Evolutionary conservation across 2,329 filamentous ascomycete genomes (phyloP).

Genomic region (Colletotrichum sp.): DNA sequence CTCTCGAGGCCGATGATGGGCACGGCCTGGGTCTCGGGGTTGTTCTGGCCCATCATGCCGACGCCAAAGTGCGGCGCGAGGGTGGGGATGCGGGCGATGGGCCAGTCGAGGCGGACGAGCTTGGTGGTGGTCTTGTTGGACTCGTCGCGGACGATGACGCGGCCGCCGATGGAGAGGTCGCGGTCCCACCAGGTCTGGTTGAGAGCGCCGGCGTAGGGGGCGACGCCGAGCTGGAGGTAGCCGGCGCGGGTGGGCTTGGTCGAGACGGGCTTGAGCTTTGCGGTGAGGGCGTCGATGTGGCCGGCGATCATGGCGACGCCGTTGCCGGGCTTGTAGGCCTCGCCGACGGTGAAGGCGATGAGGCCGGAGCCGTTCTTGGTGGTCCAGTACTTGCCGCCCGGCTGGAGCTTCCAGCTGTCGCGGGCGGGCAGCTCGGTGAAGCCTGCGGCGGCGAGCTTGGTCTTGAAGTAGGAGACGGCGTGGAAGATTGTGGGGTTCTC

Average conservation of each 20-base stretch:
- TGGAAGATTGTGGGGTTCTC: conserved; percentile 95
- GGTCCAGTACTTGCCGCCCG: conserved; percentile 88
- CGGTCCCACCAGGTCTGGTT: conserved; percentile 97
- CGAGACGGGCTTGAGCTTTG: conserved; percentile 89
- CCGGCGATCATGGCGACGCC: conserved; percentile 89
- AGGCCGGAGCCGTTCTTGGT: conserved; percentile 85
- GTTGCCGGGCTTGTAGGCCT: conserved; percentile 81
- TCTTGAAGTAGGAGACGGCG: conserved; percentile 79
- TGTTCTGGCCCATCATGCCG: conserved; percentile 70
- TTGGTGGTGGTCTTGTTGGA: conserved; percentile 79
- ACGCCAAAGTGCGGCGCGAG: conserved; percentile 93
- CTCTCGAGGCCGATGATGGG: conserved; percentile 91
- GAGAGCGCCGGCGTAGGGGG: conserved; percentile 88
- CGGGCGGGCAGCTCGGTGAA: conserved; percentile 82
- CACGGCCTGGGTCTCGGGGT: conserved; percentile 91
- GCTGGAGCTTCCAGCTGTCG: conserved; percentile 79
- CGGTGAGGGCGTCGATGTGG: conserved; percentile 91
- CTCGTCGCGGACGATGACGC: conserved; percentile 81
- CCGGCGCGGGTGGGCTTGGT: conserved; percentile 84
- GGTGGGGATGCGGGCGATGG: conserved; percentile 90
- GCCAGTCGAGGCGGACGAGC: conserved; percentile 92
- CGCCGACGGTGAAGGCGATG: conserved; percentile 85
- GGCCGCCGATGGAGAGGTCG: conserved; percentile 87
- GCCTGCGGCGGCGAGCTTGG: conserved; percentile 73
- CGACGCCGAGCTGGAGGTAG: conserved; percentile 88